Percentiles rank a stretch among this genome's conserved stretches.
These are phyloP conservation scores for Cryptomeria japonica DNA, from an alignment of 75 land plant species.

Conservation along the genomic window DNA sequence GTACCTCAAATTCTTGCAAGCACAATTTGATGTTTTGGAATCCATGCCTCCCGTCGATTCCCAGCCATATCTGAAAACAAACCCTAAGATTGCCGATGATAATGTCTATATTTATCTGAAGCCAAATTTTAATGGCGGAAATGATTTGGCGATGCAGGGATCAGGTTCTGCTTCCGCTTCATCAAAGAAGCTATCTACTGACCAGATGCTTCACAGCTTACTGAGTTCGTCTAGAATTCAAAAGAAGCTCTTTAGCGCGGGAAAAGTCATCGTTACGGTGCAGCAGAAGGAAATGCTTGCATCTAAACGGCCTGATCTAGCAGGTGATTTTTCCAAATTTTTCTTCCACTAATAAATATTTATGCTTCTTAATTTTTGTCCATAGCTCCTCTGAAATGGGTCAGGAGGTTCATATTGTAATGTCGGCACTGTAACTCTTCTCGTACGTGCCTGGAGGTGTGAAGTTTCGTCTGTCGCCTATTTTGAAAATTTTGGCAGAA, in stretches of 20 bases:
- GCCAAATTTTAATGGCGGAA: too few species aligned
- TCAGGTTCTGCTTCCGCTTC: not conserved
- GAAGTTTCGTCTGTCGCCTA: too few species aligned
- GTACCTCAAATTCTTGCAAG: constrained; percentile 56
- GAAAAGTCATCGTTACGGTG: not conserved
- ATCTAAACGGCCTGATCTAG: not conserved
- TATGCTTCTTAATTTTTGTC: not conserved
- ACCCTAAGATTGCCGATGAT: too few species aligned
- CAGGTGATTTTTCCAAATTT: not conserved
- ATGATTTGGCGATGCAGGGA: not conserved
- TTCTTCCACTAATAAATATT: not conserved
- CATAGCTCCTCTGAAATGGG: too few species aligned
- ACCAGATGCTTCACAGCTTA: not conserved
- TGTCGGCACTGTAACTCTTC: too few species aligned
- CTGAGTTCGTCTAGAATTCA: not conserved
- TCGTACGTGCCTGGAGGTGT: not conserved
- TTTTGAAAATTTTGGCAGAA: too few species aligned
- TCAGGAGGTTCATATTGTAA: too few species aligned
- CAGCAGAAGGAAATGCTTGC: not conserved
- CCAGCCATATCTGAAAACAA: not conserved
- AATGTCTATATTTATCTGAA: too few species aligned
- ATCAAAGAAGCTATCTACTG: not conserved
- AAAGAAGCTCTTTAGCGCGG: not conserved
- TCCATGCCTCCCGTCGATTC: constrained; percentile 18
- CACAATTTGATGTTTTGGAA: constrained; percentile 33